Conservation (phyloP, 768 basidiomycete genomes). For the Rubroboletus satanas region DNA sequence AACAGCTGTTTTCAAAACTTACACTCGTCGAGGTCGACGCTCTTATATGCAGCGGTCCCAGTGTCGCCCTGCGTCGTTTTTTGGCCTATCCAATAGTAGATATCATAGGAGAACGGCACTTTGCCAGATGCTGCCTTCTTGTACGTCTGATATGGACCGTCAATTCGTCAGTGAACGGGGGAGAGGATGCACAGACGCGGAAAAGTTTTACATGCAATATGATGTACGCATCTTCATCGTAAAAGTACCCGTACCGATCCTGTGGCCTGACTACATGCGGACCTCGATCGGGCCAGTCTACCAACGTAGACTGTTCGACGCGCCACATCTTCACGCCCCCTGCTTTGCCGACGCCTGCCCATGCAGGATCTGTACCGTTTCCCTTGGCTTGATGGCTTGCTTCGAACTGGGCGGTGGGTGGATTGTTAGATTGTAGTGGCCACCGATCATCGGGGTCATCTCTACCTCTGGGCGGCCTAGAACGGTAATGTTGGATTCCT, state of each 20-base stretch:
- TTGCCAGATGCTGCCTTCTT: conserved; percentile 42
- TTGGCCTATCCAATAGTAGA: conserved; percentile 65
- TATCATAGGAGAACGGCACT: conserved; percentile 45
- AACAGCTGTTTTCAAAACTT: neutral
- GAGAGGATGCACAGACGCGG: neutral
- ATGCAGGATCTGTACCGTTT: conserved; percentile 44
- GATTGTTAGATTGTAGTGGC: neutral
- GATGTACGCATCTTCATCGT: conserved; percentile 64
- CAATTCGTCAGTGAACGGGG: neutral
- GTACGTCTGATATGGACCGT: conserved; percentile 44
- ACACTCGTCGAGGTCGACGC: conserved; percentile 60
- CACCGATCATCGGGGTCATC: neutral
- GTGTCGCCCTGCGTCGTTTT: conserved; percentile 59
- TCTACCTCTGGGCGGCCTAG: conserved; percentile 56
- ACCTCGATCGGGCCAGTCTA: conserved; percentile 20
- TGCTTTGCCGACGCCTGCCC: conserved; percentile 43
- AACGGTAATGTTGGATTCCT: conserved; percentile 60
- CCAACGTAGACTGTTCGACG: conserved; percentile 53
- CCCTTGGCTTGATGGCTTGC: conserved; percentile 49
- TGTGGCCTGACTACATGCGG: conserved; percentile 1
- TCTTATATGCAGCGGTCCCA: conserved; percentile 62
- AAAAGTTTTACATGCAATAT: conserved; percentile 48
- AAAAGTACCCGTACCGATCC: conserved; percentile 51
- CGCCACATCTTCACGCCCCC: conserved; percentile 55
- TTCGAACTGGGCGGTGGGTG: conserved; percentile 30